Conservation (phyloP, 2,329 filamentous ascomycete genomes). For the Truncatella angustata region DNA sequence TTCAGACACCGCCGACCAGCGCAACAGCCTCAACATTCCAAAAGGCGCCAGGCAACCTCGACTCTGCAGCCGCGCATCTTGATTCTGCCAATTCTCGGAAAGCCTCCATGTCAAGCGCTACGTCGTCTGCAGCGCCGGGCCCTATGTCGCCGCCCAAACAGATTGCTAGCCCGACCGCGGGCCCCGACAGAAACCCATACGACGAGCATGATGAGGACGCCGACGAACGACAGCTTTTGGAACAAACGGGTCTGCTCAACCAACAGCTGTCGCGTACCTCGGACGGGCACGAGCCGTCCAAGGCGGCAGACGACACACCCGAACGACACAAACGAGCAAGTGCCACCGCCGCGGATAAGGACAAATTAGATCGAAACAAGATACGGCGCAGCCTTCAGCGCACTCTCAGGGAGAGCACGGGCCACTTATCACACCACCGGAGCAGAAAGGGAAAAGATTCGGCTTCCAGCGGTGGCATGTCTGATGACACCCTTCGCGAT, state of each 20-base stretch:
- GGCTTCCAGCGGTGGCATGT: conserved; percentile 52
- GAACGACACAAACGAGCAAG: conserved; percentile 36
- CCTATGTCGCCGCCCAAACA: conserved; percentile 31
- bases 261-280: conserved; percentile 36
- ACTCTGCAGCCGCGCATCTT: conserved; percentile 34
- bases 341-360: conserved; percentile 32
- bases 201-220: conserved; percentile 55
- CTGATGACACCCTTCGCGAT: conserved; percentile 51
- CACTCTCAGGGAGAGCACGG: conserved; percentile 79
- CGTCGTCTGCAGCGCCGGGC: conserved; percentile 33
- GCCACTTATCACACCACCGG: conserved; percentile 63
- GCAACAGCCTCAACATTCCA: conserved; percentile 36
- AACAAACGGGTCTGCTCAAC: conserved; percentile 65
- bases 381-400: conserved; percentile 85
- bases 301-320: conserved; percentile 39
- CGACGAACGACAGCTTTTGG: conserved; percentile 64
- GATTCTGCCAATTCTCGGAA: conserved; percentile 35
- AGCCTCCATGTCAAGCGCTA: conserved; percentile 41
- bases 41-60: conserved; percentile 38
- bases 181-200: conserved; percentile 27
- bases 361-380: conserved; percentile 60
- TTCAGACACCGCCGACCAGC: conserved; percentile 47
- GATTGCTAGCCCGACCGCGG: conserved; percentile 26
- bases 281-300: conserved; percentile 39
- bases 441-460: conserved; percentile 77